Percentiles rank a stretch among this genome's conserved stretches.
These are phyloP conservation scores for Eucalyptus polybractea DNA, from an alignment of 345 rosid genomes.

Conservation along the genomic window DNA sequence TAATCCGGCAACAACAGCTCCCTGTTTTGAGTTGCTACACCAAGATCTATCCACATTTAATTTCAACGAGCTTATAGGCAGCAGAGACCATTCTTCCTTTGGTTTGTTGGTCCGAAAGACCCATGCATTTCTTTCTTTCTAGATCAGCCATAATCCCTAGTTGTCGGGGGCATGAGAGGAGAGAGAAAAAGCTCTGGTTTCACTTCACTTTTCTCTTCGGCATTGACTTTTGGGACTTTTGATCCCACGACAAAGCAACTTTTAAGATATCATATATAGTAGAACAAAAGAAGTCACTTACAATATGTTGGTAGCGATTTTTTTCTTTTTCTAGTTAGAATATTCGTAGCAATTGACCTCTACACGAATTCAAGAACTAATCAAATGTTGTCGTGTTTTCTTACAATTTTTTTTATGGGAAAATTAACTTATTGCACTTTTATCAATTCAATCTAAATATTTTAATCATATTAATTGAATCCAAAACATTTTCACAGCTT, in stretches of 20 bases:
- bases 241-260: not conserved
- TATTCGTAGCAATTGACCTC: not conserved
- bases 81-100: no score
- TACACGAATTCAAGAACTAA: not conserved
- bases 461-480: no score
- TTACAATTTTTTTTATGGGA: accelerated
- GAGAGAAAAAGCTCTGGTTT: not conserved
- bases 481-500: not conserved
- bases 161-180: not conserved
- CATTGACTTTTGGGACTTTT: not conserved
- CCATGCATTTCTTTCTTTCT: no score
- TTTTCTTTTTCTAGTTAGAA: no score
- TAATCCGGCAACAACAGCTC: accelerated
- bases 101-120: no score
- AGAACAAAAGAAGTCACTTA: not conserved
- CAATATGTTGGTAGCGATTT: not conserved
- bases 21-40: no score
- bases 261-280: not conserved
- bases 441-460: accelerated
- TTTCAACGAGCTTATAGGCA: no score
- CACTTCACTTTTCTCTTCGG: not conserved
- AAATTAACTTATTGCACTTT: no score
- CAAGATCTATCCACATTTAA: no score
- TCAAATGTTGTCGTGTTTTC: not conserved
- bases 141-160: not conserved